Conservation (phyloP, 352 stramenopile genomes). For the Pythium volutum region DNA sequence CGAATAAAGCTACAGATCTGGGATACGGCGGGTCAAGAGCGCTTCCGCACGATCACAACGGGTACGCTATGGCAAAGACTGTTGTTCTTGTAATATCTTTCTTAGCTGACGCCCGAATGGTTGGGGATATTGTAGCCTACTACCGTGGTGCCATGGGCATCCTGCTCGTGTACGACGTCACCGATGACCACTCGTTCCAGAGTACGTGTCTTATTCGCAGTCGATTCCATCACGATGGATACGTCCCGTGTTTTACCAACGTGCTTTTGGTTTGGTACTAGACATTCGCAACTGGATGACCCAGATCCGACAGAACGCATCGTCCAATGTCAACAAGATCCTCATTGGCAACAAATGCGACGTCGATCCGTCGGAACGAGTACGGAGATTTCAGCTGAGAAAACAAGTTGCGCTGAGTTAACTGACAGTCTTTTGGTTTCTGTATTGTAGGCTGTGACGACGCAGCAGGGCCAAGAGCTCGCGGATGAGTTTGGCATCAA, state of each 20-base stretch:
- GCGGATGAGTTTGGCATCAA: constrained; percentile 93
- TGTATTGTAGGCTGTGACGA: constrained; percentile 86
- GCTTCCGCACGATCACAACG: constrained; percentile 87
- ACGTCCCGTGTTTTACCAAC: no score
- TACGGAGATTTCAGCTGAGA: constrained; percentile 34
- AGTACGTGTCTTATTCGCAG: constrained; percentile 59
- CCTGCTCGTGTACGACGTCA: constrained; percentile 92
- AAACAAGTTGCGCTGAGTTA: background rate
- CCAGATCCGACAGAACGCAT: constrained; percentile 96
- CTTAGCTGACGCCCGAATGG: no score
- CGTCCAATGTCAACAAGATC: constrained; percentile 99
- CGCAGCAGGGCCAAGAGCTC: constrained; percentile 91
- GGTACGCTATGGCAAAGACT: constrained; percentile 28
- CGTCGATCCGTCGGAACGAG: constrained; percentile 93
- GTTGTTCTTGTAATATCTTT: background rate
- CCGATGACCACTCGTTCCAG: constrained; percentile 90
- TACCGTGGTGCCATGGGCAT: constrained; percentile 92
- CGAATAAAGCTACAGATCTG: constrained; percentile 90
- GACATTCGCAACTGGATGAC: constrained; percentile 91
- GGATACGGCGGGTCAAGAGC: constrained; percentile 87
- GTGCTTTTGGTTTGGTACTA: constrained; percentile 15
- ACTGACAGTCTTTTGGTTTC: background rate
- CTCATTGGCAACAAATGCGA: constrained; percentile 99
- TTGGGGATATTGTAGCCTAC: constrained; percentile 60
- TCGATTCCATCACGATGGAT: background rate